These are phyloP conservation scores for Pythium plurisporium DNA, from an alignment of 352 stramenopile species.

Conservation along the genomic window DNA sequence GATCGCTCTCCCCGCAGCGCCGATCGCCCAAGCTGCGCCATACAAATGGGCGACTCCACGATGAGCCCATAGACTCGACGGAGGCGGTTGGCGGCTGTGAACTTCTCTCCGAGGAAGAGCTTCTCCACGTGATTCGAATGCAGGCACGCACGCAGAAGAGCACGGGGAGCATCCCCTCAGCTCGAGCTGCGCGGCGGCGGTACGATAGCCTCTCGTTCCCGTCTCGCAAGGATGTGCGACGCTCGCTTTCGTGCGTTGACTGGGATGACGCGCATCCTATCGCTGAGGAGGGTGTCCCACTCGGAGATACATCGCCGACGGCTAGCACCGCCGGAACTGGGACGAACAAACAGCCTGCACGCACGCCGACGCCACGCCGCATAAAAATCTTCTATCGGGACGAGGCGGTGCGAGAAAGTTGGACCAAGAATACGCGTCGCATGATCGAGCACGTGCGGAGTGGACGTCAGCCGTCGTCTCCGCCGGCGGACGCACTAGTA, in stretches of 20 bases:
- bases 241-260: constrained; percentile 6
- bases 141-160: background rate
- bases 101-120: background rate
- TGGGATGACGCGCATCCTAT: background rate
- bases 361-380: background rate
- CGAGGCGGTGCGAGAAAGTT: constrained; percentile 23
- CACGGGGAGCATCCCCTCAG: background rate
- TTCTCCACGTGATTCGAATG: background rate
- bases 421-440: constrained; percentile 25
- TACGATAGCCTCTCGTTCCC: constrained; percentile 9
- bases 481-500: background rate
- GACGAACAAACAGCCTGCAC: no score
- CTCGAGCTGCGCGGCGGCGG: background rate
- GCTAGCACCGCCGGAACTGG: no score
- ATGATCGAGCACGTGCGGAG: constrained; percentile 23
- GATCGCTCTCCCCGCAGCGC: constrained; percentile 24
- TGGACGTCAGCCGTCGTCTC: background rate
- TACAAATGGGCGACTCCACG: constrained; percentile 20
- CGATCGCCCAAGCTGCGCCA: constrained; percentile 28
- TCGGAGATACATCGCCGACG: no score
- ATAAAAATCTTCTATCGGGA: constrained; percentile 31
- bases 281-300: background rate
- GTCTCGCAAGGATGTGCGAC: constrained; percentile 6
- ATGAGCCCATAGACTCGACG: background rate
- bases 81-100: background rate